Evolutionary conservation across 106 monocot species (phyloP).

Genomic region (Dendrobium chrysotoxum): DNA sequence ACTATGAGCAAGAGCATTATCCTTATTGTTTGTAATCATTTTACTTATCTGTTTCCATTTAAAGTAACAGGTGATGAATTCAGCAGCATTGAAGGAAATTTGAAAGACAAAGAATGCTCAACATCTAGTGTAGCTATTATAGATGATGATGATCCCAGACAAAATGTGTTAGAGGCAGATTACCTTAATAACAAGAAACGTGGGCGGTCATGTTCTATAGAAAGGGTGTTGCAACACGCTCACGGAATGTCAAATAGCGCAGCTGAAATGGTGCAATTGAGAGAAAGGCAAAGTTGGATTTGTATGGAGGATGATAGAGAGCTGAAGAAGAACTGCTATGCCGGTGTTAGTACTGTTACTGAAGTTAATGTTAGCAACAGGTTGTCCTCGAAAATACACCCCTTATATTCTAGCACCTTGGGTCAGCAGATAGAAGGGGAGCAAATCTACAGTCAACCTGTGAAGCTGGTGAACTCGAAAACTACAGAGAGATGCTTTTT

Average conservation of each 20-base stretch:
- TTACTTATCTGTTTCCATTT: not conserved
- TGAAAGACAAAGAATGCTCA: constrained; percentile 12
- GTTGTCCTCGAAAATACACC: constrained; percentile 40
- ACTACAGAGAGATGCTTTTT: constrained; percentile 34
- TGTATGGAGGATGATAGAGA: constrained; percentile 17
- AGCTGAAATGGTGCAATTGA: not conserved
- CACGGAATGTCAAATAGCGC: constrained; percentile 13
- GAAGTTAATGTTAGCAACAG: not conserved
- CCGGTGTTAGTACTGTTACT: constrained; percentile 10
- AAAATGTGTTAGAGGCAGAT: not conserved
- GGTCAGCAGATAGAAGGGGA: not conserved
- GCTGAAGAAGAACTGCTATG: constrained; percentile 18
- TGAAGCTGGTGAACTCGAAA: not conserved
- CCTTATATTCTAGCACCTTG: constrained; percentile 13
- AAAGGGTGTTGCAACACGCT: not conserved
- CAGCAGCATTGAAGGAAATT: not conserved
- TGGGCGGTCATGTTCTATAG: not conserved
- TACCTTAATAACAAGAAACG: constrained; percentile 12
- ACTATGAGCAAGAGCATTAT: not conserved
- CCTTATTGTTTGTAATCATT: not conserved
- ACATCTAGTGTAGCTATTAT: not conserved
- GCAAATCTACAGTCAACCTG: not conserved
- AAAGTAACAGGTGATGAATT: constrained; percentile 1
- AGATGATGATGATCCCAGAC: not conserved
- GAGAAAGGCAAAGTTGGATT: not conserved